Evolutionary conservation across 2,329 filamentous ascomycete species (phyloP), one percentile per base, ranked within the genome.

Genomic region (Hypocrella siamensis): DNA sequence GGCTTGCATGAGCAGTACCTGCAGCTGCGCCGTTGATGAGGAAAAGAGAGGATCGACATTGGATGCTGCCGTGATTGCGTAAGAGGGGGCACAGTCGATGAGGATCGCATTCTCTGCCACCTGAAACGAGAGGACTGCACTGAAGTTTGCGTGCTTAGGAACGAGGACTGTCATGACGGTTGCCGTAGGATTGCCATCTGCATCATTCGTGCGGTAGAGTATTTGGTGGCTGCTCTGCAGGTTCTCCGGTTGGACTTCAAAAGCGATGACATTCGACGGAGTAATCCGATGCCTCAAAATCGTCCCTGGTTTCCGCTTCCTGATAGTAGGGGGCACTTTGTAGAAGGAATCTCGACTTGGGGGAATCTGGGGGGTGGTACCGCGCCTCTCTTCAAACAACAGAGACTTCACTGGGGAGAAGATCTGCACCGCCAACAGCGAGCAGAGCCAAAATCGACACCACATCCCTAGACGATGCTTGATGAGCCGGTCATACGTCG

Each of bases 51-150:
- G 31, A 6, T 30, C 31, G 16, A 35, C 34, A 10, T 30, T 26
- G 5, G 32, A 24, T 3, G 12, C 30, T 4, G 42, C 22, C 31
- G 46, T 44, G 18, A 46, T 40, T 6, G 37, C 42, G 27, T 43
- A 47, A 2, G 47, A 49, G 2, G 46, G 45, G 3, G 45, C 43
- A 31, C 45, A 49, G 17, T 65, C 50, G 3, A 58, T 42, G 12
- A 47, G 49, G 4, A 56, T 49, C 4, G 54, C 50, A 28, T 63
- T 51, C 34, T 58, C 52, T 1, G 58, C 51, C 2, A 57, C 44
- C 36, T 63, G 57, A 35, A 58, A 62, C 0, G 60, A 63, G 2
- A 65, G 39, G 1, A 64, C 27, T 28, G 40, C 45, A 26, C 14
- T 30, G 14, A 25, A 31, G 35, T 47, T 32, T 8, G 49, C 46